Conservation (phyloP, 495 filamentous ascomycete genomes). For the Venustampulla echinocandica region DNA sequence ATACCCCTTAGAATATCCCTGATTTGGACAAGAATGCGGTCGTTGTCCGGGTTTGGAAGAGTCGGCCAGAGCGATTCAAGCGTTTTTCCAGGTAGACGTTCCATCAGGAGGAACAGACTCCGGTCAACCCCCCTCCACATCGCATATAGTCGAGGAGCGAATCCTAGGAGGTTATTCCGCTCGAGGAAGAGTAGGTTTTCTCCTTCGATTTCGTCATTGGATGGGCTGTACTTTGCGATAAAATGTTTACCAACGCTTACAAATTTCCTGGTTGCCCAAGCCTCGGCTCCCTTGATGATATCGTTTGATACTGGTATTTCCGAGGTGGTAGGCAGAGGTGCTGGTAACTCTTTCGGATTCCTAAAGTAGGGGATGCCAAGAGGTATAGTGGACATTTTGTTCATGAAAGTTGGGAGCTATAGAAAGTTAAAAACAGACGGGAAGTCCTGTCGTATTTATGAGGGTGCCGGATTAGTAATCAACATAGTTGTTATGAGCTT, state of each 20-base stretch:
- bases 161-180: background rate
- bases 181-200: background rate
- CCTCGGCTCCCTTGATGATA: constrained; percentile 6
- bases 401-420: too few relatives aligned
- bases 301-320: constrained; percentile 5
- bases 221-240: background rate
- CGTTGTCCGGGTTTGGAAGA: background rate
- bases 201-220: constrained; percentile 1
- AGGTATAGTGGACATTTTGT: too few relatives aligned
- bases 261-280: constrained; percentile 1
- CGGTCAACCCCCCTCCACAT: constrained; percentile 5
- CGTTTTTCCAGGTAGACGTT: background rate
- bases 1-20: background rate
- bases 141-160: constrained; percentile 7
- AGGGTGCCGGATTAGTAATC: too few relatives aligned
- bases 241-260: constrained; percentile 2
- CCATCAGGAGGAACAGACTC: background rate
- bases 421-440: too few relatives aligned
- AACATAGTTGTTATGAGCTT: too few relatives aligned
- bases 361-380: constrained; percentile 3
- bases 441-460: too few relatives aligned
- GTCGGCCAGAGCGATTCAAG: background rate
- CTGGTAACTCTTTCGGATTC: background rate
- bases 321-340: constrained; percentile 1
- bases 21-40: background rate